These are phyloP conservation scores for Andrographis paniculata DNA, from an alignment of 305 asterid genomes.

Conservation along the genomic window DNA sequence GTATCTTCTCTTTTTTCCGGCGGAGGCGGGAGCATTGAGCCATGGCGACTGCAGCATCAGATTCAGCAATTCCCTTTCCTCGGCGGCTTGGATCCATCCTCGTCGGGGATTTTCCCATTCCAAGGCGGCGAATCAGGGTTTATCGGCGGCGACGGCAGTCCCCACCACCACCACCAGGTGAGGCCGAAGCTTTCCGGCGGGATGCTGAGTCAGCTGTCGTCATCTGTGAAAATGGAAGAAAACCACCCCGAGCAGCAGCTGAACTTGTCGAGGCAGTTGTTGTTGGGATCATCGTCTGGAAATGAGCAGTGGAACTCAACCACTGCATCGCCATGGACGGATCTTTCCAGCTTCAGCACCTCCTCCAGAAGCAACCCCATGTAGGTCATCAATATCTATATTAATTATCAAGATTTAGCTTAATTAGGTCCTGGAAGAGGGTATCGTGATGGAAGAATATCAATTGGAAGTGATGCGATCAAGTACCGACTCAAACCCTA, in stretches of 20 bases:
- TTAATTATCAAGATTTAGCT: no score
- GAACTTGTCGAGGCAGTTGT: slow-evolving; percentile 40
- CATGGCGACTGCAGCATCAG: slow-evolving; percentile 56
- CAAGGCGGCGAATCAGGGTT: slow-evolving; percentile 38
- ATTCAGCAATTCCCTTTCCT: slow-evolving; percentile 58
- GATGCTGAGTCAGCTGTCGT: slow-evolving; percentile 32
- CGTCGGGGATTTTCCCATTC: slow-evolving; percentile 39
- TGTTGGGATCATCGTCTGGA: slow-evolving; percentile 30
- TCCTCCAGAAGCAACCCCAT: slow-evolving; percentile 59
- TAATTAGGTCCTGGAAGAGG: no score
- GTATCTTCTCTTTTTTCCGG: slow-evolving; percentile 35
- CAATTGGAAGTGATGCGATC: no score
- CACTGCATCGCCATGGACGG: slow-evolving; percentile 41
- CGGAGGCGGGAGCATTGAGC: slow-evolving; percentile 39
- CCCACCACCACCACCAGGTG: slow-evolving; percentile 14
- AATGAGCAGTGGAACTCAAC: slow-evolving; percentile 45
- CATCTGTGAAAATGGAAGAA: slow-evolving; percentile 52
- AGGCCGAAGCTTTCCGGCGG: slow-evolving; percentile 45
- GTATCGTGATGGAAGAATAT: no score
- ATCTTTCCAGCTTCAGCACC: slow-evolving; percentile 66
- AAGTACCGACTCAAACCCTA: no score
- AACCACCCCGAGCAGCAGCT: slow-evolving; percentile 17
- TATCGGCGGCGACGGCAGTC: slow-evolving; percentile 30
- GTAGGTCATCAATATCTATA: no score
- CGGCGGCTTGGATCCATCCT: slow-evolving; percentile 39